Evolutionary conservation across 2,329 filamentous ascomycete species (phyloP).

Genomic region (Gaeumannomyces sp.): DNA sequence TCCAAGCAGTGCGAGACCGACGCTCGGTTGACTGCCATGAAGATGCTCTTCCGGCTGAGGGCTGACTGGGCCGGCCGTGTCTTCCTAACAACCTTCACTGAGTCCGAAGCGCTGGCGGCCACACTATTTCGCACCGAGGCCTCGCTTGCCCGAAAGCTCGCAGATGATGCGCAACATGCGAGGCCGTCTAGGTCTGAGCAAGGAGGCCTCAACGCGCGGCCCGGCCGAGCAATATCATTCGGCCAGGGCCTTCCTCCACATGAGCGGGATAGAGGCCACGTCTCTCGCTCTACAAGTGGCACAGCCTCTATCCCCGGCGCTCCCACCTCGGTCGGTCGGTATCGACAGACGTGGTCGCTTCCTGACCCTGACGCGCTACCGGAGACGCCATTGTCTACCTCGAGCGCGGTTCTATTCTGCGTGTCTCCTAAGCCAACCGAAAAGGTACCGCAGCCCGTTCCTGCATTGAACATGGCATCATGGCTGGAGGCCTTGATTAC

Average conservation of each 20-base stretch:
- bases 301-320: neutral
- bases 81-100: slow-evolving; percentile 62
- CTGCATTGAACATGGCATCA: slow-evolving; percentile 48
- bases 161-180: slow-evolving; percentile 44
- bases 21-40: slow-evolving; percentile 68
- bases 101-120: slow-evolving; percentile 67
- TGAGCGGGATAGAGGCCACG: slow-evolving; percentile 2
- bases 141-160: slow-evolving; percentile 42
- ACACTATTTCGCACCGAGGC: slow-evolving; percentile 61
- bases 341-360: slow-evolving; percentile 52
- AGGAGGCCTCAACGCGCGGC: slow-evolving; percentile 29
- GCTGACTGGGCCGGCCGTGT: slow-evolving; percentile 76
- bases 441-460: neutral
- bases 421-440: neutral
- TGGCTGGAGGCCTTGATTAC: slow-evolving; percentile 75
- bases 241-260: slow-evolving; percentile 29
- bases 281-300: slow-evolving; percentile 7
- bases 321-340: slow-evolving; percentile 16
- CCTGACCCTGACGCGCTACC: slow-evolving; percentile 53
- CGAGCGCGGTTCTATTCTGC: slow-evolving; percentile 43
- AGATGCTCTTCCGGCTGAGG: slow-evolving; percentile 73
- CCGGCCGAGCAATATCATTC: slow-evolving; percentile 47
- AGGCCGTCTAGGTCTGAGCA: slow-evolving; percentile 39
- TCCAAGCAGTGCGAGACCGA: slow-evolving; percentile 56
- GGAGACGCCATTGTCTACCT: slow-evolving; percentile 34